phyloP scores from a whole-genome alignment of 106 monocot genomes.

The Allium sativum region DNA sequence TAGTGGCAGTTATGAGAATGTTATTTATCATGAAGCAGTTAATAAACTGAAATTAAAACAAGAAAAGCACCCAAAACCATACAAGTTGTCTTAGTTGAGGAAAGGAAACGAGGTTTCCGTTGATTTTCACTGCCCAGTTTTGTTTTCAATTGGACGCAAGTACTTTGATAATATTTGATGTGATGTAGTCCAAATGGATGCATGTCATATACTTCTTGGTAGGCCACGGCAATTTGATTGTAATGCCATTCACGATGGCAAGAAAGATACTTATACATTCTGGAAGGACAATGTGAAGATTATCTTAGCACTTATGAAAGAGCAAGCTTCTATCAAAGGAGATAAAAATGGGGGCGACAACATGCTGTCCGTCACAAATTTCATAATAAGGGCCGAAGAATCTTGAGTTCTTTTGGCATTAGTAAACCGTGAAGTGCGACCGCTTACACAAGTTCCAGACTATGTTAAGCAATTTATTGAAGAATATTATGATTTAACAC shows the following conservation, averaged over 20 bases:
- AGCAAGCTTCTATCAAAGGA: background rate
- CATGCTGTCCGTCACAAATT: background rate
- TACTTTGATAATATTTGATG: background rate
- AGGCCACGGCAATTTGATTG: background rate
- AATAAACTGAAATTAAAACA: no score
- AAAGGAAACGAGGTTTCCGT: no score
- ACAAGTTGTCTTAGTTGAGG: no score
- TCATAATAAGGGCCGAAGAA: background rate
- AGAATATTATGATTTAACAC: background rate
- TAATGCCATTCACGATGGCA: background rate
- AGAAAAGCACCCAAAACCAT: no score
- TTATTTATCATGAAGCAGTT: no score
- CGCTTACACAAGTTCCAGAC: background rate
- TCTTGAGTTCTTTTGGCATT: no score
- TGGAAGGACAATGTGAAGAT: background rate
- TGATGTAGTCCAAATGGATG: background rate
- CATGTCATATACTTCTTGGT: background rate
- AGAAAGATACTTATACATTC: background rate
- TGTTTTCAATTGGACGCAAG: no score
- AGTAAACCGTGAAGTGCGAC: no score
- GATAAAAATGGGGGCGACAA: background rate
- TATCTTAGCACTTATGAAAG: background rate
- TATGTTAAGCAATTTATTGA: background rate
- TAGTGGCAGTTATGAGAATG: no score
- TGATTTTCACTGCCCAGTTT: no score